phyloP scores from a whole-genome alignment of 176 grass and related monocot genomes.

The Puccinellia tenuiflora region DNA sequence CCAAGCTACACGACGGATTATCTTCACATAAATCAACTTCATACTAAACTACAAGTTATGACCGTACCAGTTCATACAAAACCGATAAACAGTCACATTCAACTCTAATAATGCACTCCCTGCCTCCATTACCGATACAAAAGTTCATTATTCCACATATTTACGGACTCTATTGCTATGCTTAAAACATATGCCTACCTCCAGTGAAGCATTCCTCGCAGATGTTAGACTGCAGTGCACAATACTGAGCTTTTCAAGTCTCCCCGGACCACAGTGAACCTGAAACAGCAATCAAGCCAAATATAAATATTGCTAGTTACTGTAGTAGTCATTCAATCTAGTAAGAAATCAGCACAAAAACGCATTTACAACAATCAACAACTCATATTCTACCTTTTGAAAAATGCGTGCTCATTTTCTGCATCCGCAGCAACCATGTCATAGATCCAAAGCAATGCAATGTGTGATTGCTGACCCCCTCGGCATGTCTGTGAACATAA shows the following conservation, averaged over 20 bases:
- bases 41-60: not conserved
- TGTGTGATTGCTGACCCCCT: conserved; percentile 57
- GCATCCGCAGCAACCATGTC: conserved; percentile 10
- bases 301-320: not conserved
- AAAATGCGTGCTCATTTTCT: not conserved
- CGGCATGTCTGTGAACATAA: conserved; percentile 32
- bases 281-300: not conserved
- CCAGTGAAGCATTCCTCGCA: not conserved
- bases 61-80: not conserved
- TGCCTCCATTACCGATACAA: not conserved
- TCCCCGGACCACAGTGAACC: not conserved
- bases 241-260: not conserved
- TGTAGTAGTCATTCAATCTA: not conserved
- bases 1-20: not conserved
- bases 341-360: not conserved
- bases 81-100: not conserved
- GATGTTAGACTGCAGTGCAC: not conserved
- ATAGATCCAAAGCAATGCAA: conserved; percentile 68
- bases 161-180: not conserved
- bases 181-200: not conserved
- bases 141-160: not conserved
- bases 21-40: not conserved
- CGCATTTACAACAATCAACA: not conserved
- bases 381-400: not conserved
- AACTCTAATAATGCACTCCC: not conserved